phyloP scores from a whole-genome alignment of 768 basidiomycete species.

The Boletus rubroflammeus region DNA sequence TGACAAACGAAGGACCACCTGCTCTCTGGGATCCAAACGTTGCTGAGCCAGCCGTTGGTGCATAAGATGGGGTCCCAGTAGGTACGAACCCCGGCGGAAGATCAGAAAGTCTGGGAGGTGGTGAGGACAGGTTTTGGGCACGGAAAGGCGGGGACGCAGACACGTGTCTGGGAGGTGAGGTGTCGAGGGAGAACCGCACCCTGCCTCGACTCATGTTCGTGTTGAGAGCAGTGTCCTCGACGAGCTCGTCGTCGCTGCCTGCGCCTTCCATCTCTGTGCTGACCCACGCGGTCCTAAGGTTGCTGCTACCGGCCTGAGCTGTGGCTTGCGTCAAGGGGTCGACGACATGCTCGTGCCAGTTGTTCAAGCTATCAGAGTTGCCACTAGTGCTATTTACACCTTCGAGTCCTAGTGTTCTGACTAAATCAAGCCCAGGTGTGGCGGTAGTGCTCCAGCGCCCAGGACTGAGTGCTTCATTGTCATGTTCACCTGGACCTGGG shows the following conservation, averaged over 20 bases:
- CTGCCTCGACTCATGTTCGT: constrained; percentile 1
- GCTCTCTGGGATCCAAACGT: constrained; percentile 6
- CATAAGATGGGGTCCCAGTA: constrained; percentile 17
- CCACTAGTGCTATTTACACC: constrained; percentile 10
- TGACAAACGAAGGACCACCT: constrained; percentile 5
- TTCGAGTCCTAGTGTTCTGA: constrained; percentile 19
- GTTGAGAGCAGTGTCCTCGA: constrained; percentile 16
- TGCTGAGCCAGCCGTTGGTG: constrained; percentile 9
- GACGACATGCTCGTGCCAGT: constrained; percentile 28
- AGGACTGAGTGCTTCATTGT: constrained; percentile 40
- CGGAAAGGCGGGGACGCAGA: constrained; percentile 12
- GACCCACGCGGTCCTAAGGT: constrained; percentile 33
- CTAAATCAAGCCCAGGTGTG: constrained; percentile 56
- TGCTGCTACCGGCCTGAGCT: constrained; percentile 18
- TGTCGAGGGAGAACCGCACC: constrained; percentile 17
- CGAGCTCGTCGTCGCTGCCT: constrained; percentile 26
- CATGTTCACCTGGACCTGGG: constrained; percentile 24
- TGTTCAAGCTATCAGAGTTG: constrained; percentile 22
- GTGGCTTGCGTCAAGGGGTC: constrained; percentile 29
- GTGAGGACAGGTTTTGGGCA: constrained; percentile 9
- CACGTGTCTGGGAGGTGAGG: constrained; percentile 10
- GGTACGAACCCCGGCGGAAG: constrained; percentile 31
- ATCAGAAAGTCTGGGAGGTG: constrained; percentile 16
- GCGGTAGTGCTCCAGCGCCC: constrained; percentile 74
- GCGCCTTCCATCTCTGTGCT: constrained; percentile 42